Evolutionary conservation across 1,284 basidiomycete species (phyloP).

Genomic region (Pseudomicrostroma phylloplanum): DNA sequence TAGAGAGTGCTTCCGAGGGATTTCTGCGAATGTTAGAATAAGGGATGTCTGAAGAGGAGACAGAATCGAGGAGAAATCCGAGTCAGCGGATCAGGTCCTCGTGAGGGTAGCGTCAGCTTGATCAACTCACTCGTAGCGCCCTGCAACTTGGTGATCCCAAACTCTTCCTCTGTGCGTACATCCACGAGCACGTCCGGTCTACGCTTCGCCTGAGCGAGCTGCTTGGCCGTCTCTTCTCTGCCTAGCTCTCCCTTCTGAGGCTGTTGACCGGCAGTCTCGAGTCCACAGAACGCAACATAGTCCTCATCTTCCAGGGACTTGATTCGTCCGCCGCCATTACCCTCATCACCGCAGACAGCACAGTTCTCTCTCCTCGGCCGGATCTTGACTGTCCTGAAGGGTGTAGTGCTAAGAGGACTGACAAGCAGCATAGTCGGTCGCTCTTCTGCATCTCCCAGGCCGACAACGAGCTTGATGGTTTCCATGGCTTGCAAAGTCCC

Average conservation of each 20-base stretch:
- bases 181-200: constrained; percentile 61
- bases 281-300: constrained; percentile 41
- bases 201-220: neutral
- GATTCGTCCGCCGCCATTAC: constrained; percentile 21
- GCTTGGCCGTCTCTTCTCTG: neutral
- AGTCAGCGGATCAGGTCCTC: neutral
- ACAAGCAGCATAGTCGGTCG: constrained; percentile 64
- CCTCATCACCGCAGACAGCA: constrained; percentile 37
- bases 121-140: constrained; percentile 66
- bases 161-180: constrained; percentile 74
- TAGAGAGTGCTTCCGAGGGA: constrained; percentile 55
- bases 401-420: constrained; percentile 61
- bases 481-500: constrained; percentile 87
- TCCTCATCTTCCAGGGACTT: constrained; percentile 31
- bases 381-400: constrained; percentile 76
- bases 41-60: constrained; percentile 60
- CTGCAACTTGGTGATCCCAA: constrained; percentile 75
- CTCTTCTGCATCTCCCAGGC: constrained; percentile 31
- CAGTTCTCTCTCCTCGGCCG: constrained; percentile 53
- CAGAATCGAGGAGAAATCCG: neutral
- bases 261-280: constrained; percentile 2
- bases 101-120: constrained; percentile 1
- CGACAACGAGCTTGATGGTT: constrained; percentile 61
- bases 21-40: constrained; percentile 61
- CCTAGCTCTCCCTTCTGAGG: neutral